Evolutionary conservation across 164 flowering plant species (phyloP).

Genomic region (Aristolochia fimbriata): DNA sequence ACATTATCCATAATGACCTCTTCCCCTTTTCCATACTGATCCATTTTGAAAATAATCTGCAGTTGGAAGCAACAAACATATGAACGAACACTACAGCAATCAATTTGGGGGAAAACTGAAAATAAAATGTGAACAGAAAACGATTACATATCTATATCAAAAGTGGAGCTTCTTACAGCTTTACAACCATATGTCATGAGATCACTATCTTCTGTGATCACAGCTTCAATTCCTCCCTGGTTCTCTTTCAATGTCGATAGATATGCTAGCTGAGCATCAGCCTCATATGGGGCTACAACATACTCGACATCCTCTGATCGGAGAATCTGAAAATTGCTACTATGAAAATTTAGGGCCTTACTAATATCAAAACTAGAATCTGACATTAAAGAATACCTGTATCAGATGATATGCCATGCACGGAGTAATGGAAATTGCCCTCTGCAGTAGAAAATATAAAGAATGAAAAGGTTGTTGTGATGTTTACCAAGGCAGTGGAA

Average conservation of each 20-base stretch:
- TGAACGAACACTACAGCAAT: background rate
- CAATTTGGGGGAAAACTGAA: background rate
- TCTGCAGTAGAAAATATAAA: slow-evolving; percentile 25
- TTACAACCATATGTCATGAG: slow-evolving; percentile 66
- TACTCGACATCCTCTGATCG: slow-evolving; percentile 57
- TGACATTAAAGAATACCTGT: slow-evolving; percentile 29
- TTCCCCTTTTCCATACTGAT: slow-evolving; percentile 68
- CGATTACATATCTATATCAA: slow-evolving; percentile 10
- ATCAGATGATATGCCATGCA: slow-evolving; percentile 61
- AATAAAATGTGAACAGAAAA: slow-evolving; percentile 7
- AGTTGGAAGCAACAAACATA: background rate
- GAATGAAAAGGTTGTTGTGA: background rate
- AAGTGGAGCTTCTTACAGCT: slow-evolving; percentile 44
- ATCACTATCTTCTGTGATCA: slow-evolving; percentile 83
- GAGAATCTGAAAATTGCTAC: slow-evolving; percentile 32
- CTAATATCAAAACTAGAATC: background rate
- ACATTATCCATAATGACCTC: slow-evolving; percentile 50
- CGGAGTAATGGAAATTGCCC: slow-evolving; percentile 67
- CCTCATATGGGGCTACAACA: slow-evolving; percentile 88
- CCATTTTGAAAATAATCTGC: slow-evolving; percentile 79
- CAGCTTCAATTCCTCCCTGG: slow-evolving; percentile 64
- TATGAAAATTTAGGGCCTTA: background rate
- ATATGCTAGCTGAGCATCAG: slow-evolving; percentile 89
- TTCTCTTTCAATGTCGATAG: slow-evolving; percentile 41
- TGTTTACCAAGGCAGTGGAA: too few species aligned